Base-by-base conservation (phyloP, 345 rosid species). In the Gossypioides kirkii region DNA sequence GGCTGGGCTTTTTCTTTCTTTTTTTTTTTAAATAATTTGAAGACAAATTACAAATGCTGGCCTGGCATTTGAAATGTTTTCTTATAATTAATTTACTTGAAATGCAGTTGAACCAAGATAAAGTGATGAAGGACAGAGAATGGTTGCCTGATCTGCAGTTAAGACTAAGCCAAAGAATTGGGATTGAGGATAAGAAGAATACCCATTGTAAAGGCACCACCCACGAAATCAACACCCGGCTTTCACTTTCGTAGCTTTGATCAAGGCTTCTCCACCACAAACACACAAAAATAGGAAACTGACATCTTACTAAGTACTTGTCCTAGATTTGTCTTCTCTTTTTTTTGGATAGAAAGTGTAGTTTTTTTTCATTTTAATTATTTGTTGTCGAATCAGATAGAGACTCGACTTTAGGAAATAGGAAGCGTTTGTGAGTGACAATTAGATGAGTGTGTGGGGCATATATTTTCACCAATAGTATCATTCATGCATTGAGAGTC, bases 101-200 rank as follows among this genome's bases (percentile, higher is more conserved):
- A 45, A 61, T 66, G 82, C 78, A 82, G 86, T 14, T 80, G 69
- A 71, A 75, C 7, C 66, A 47, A 62, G 82, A 84, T 28, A 77
- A 75, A 17, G 3, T 49, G 43, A 23, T 58, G 69, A 73, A 77
- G 69, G 82, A 72, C 22, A 81, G 68, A 71, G 82, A 84, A 28
- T 61, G 82, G 79, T 32, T 74, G 50, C 81, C 81, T 9, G 86
- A 87, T 70, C 50, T 85, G 71, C 88, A 83, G 73, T 76, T 77
- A 73, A 80, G 81, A 74, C 78, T 82, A 73, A 79, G 83, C 80
- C 79, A 79, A 64, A 74, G 82, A 74, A 79, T 71, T 56, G 81
- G 77, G 45, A 69, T 52, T 9, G 78, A 79, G 13, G 80, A 79
- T 2, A 77, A 65, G 22, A 77, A 74, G 61, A 50, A 55, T 20